Evolutionary conservation across 768 basidiomycete species (phyloP).

Genomic region (Xerocomellus amylosporus): DNA sequence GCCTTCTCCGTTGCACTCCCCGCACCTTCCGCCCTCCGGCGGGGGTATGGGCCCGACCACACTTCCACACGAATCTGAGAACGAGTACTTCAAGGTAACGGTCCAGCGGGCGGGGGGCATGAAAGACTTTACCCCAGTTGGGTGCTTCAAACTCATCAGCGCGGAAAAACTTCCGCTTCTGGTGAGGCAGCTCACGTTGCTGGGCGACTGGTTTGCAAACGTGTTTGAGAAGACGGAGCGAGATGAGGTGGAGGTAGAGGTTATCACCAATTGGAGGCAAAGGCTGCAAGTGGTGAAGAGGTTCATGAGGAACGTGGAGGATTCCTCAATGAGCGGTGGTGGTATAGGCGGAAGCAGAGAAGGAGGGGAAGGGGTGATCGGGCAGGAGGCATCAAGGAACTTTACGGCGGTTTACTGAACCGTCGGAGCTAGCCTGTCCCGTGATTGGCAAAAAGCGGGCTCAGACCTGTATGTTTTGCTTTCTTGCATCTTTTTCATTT

Average conservation of each 20-base stretch:
- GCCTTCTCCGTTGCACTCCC: conserved; percentile 20
- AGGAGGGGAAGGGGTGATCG: conserved; percentile 44
- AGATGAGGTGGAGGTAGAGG: conserved; percentile 70
- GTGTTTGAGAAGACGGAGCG: conserved; percentile 73
- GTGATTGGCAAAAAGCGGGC: conserved; percentile 5
- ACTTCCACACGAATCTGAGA: conserved; percentile 59
- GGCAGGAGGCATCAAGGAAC: conserved; percentile 52
- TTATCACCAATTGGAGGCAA: conserved; percentile 86
- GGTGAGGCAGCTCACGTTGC: conserved; percentile 81
- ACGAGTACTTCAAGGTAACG: conserved; percentile 94
- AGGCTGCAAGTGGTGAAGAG: conserved; percentile 77
- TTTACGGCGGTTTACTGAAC: conserved; percentile 52
- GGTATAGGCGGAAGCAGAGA: conserved; percentile 12
- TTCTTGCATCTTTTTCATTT: not conserved
- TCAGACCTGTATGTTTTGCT: not conserved
- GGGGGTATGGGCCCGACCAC: conserved; percentile 9
- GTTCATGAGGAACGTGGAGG: conserved; percentile 40
- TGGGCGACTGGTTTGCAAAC: conserved; percentile 88
- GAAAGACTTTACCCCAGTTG: conserved; percentile 91
- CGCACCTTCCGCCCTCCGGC: conserved; percentile 10
- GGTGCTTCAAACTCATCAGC: conserved; percentile 92
- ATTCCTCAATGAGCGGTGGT: conserved; percentile 22
- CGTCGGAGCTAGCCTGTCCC: not conserved
- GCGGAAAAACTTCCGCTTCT: conserved; percentile 83
- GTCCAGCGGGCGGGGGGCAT: conserved; percentile 87